Evolutionary conservation across 768 basidiomycete genomes (phyloP).

Genomic region (Tylopilus vinaceipallidus): DNA sequence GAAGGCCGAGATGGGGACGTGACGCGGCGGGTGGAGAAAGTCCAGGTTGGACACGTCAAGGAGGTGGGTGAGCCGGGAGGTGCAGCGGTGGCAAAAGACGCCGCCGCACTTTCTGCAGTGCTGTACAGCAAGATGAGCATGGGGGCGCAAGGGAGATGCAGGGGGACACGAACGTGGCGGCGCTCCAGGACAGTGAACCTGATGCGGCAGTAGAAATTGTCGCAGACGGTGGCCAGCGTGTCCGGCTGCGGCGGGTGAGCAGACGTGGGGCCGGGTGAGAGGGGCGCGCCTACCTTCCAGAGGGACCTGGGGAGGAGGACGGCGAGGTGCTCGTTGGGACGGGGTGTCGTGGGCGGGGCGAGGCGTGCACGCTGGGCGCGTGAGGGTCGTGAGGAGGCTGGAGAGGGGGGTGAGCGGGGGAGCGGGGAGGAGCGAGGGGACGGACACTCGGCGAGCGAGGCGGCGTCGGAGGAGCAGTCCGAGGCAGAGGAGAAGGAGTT

Average conservation of each 20-base stretch:
- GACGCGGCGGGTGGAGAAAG: conserved; percentile 71
- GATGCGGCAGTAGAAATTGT: conserved; percentile 69
- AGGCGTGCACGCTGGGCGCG: conserved; percentile 17
- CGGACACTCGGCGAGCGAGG: conserved; percentile 14
- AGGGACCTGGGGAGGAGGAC: conserved; percentile 65
- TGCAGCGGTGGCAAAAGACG: conserved; percentile 67
- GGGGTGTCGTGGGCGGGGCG: conserved; percentile 20
- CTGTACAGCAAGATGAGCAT: conserved; percentile 37
- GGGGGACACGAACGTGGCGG: conserved; percentile 56
- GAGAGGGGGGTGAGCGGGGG: background rate
- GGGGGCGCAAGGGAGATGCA: background rate
- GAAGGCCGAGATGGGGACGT: conserved; percentile 56
- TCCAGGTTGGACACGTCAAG: conserved; percentile 70
- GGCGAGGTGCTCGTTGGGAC: conserved; percentile 70
- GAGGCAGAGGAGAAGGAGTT: conserved; percentile 2
- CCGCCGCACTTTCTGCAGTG: conserved; percentile 87
- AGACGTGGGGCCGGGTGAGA: background rate
- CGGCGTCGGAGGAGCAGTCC: conserved; percentile 13
- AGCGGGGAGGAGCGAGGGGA: background rate
- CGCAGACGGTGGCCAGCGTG: conserved; percentile 57
- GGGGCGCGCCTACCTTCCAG: conserved; percentile 60
- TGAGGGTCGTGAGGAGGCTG: conserved; percentile 25
- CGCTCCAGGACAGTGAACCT: conserved; percentile 69
- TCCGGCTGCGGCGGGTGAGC: conserved; percentile 50
- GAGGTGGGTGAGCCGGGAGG: conserved; percentile 55